Evolutionary conservation across 2,329 filamentous ascomycete genomes (phyloP).

Genomic region (Chaetomium olivaceum): DNA sequence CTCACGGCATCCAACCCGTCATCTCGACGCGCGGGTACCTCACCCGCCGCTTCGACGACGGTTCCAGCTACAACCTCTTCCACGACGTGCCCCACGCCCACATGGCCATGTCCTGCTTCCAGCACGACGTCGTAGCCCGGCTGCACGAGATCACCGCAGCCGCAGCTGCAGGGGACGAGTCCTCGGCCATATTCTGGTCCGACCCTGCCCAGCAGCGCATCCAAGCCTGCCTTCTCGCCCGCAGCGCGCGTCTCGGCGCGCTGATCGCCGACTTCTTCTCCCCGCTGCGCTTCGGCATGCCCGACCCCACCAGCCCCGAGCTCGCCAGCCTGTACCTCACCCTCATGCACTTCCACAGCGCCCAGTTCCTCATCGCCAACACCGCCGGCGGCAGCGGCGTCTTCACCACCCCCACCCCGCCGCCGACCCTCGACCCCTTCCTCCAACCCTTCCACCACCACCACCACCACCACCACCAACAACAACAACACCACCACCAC

Average conservation of each 20-base stretch:
- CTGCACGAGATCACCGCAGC: slow-evolving; percentile 26
- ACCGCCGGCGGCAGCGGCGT: not conserved
- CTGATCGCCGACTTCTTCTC: slow-evolving; percentile 28
- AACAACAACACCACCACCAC: not conserved
- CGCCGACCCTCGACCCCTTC: not conserved
- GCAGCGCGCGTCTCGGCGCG: slow-evolving; percentile 25
- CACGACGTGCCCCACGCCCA: slow-evolving; percentile 21
- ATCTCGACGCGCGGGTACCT: slow-evolving; percentile 30
- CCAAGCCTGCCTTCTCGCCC: slow-evolving; percentile 26
- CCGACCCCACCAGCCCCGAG: slow-evolving; percentile 23
- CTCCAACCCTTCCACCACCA: not conserved
- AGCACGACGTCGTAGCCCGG: slow-evolving; percentile 30
- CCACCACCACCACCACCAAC: not conserved
- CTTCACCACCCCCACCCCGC: not conserved
- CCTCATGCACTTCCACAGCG: slow-evolving; percentile 30
- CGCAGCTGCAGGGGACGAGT: not conserved
- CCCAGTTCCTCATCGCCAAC: slow-evolving; percentile 24
- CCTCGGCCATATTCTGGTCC: slow-evolving; percentile 27
- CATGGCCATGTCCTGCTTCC: slow-evolving; percentile 26
- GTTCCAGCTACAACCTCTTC: slow-evolving; percentile 18
- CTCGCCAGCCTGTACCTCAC: slow-evolving; percentile 26
- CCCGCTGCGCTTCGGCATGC: slow-evolving; percentile 11
- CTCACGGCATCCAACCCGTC: slow-evolving; percentile 31
- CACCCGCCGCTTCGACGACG: slow-evolving; percentile 26
- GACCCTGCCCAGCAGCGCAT: slow-evolving; percentile 29